A percentile compares a stretch with the other conserved stretches of the same genome.
phyloP scores from a whole-genome alignment of 2,329 filamentous ascomycete genomes.

The Nemania serpens region DNA sequence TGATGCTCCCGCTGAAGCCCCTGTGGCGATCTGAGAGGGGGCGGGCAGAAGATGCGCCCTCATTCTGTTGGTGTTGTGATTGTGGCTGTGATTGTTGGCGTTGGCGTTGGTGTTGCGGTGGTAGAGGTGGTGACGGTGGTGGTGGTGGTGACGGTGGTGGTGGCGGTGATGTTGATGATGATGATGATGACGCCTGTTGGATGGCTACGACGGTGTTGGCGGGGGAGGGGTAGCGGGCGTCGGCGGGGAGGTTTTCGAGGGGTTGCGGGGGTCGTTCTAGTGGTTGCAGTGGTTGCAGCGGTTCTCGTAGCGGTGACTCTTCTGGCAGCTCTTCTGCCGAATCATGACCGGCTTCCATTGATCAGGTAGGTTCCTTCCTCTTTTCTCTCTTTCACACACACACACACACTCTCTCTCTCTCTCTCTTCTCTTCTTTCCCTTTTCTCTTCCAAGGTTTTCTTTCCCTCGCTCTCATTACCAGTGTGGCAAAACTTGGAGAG shows the following conservation, averaged over 20 bases:
- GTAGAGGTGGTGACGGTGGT: background rate
- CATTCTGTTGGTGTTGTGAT: background rate
- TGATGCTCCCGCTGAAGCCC: background rate
- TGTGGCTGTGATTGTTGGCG: background rate
- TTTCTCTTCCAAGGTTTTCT: too few relatives aligned
- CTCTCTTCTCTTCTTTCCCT: background rate
- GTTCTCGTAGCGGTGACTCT: background rate
- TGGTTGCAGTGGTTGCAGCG: background rate
- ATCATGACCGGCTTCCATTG: slow-evolving; percentile 26
- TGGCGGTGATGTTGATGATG: background rate
- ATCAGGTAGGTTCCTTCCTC: background rate
- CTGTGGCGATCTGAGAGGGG: background rate
- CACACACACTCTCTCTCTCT: background rate
- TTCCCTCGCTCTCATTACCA: background rate
- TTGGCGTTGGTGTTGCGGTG: background rate
- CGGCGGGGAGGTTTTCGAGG: background rate
- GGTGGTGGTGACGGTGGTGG: too few relatives aligned
- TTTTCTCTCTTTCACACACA: too few relatives aligned
- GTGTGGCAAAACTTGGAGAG: background rate
- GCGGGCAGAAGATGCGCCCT: background rate
- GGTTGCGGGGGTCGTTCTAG: background rate
- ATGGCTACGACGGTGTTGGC: background rate
- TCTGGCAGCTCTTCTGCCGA: slow-evolving; percentile 18
- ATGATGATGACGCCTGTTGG: too few relatives aligned
- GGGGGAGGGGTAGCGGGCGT: background rate